phyloP scores from a whole-genome alignment of 768 basidiomycete species.

The Psilocybe subaeruginosa region DNA sequence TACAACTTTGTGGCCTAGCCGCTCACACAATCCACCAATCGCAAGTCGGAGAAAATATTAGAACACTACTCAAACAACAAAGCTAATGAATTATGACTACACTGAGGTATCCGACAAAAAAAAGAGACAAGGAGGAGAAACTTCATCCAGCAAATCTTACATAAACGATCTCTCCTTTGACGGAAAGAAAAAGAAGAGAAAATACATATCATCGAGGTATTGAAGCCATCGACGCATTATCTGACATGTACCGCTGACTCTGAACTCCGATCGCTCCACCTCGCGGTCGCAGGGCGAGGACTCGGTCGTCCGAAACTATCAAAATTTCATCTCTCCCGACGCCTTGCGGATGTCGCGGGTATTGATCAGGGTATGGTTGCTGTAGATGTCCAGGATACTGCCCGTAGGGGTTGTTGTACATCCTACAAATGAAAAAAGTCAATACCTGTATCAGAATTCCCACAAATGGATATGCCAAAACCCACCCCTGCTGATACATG shows the following conservation, averaged over 20 bases:
- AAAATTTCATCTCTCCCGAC: constrained; percentile 82
- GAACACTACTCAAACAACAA: constrained; percentile 8
- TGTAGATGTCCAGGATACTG: constrained; percentile 17
- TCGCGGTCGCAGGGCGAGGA: constrained; percentile 67
- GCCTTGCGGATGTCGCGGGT: constrained; percentile 48
- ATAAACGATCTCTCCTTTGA: not conserved
- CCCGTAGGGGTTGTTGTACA: constrained; percentile 21
- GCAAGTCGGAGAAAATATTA: not conserved
- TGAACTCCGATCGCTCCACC: constrained; percentile 24
- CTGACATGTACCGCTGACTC: constrained; percentile 41
- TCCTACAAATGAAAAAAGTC: constrained; percentile 6
- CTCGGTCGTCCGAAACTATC: constrained; percentile 87
- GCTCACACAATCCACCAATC: not conserved
- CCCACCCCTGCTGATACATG: constrained; percentile 31
- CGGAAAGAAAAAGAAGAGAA: not conserved
- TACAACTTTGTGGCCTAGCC: too few species aligned
- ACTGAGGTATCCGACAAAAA: not conserved
- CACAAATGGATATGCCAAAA: not conserved
- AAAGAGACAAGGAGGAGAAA: not conserved
- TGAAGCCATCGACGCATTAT: constrained; percentile 47
- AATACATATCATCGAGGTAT: constrained; percentile 34
- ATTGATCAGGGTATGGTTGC: constrained; percentile 42
- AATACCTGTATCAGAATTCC: not conserved
- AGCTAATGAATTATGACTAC: constrained; percentile 8
- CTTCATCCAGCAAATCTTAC: not conserved